Conservation (phyloP, 2,329 filamentous ascomycete species). For the Akanthomyces lecanii region DNA sequence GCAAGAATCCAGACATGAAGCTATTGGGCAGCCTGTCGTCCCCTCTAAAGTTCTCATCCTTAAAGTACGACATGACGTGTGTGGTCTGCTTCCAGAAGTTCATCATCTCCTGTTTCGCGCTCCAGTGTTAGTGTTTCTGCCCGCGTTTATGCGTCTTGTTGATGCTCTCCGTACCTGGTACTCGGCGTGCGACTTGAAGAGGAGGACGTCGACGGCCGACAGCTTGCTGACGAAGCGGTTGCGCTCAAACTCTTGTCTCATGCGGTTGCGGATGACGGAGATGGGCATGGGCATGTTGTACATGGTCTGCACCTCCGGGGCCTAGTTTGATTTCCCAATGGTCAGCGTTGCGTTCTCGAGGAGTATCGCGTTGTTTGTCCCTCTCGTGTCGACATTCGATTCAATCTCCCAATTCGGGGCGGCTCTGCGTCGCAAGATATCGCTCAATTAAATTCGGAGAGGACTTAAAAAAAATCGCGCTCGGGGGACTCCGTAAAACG, state of each 20-base stretch:
- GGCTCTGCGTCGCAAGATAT: background rate
- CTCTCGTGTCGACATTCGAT: background rate
- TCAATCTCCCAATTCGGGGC: background rate
- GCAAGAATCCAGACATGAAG: conserved; percentile 93
- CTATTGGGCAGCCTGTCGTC: conserved; percentile 73
- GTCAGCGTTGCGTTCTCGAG: conserved; percentile 16
- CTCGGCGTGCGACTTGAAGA: conserved; percentile 88
- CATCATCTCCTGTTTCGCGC: conserved; percentile 72
- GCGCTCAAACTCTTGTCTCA: conserved; percentile 94
- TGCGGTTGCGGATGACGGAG: conserved; percentile 82
- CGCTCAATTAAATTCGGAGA: background rate
- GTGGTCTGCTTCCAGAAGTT: conserved; percentile 99
- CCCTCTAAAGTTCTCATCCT: conserved; percentile 74
- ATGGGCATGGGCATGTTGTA: conserved; percentile 90
- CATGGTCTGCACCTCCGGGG: conserved; percentile 95
- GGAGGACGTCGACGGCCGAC: conserved; percentile 78
- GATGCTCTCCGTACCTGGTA: conserved; percentile 66
- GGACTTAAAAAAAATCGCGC: background rate
- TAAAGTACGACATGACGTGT: conserved; percentile 96
- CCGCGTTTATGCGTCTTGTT: background rate
- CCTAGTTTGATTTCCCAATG: conserved; percentile 47
- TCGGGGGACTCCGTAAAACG: conserved; percentile 36
- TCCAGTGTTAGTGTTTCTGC: background rate
- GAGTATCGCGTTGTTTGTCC: conserved; percentile 3
- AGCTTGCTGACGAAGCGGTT: conserved; percentile 91